Base-by-base conservation (phyloP, 2,329 filamentous ascomycete genomes). In the Colletotrichum graminicola region DNA sequence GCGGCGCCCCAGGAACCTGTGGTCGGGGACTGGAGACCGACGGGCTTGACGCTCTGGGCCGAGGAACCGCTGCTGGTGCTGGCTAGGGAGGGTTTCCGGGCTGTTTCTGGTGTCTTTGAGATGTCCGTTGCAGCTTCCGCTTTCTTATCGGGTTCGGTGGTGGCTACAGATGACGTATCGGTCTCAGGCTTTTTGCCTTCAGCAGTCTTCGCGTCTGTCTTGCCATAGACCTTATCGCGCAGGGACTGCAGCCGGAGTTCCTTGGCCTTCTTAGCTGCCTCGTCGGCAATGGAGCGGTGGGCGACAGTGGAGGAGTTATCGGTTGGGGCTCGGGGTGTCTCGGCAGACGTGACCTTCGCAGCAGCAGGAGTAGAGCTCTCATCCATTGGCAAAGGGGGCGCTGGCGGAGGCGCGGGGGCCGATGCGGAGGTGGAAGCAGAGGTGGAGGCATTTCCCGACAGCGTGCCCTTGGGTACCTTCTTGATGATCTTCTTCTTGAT, bases 211-310 rank as follows among this genome's bases (percentile, higher is more conserved):
- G 73, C 21, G 21, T 75, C 75, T 26, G 80, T 80, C 75, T 86
- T 86, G 62, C 86, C 86, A 73, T 89, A 79, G 6, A 88, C 87
- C 79, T 89, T 89, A 66, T 87, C 84, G 65, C 86, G 83, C 72
- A 90, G 78, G 75, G 79, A 82, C 73, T 88, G 84, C 73, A 90
- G 83, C 66, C 85, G 85, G 74, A 86, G 82, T 75, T 90, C 84
- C 81, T 91, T 91, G 61, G 90, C 90, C 79, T 88, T 91, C 75
- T 86, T 82, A 0, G 90, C 90, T 60, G 88, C 90, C 78, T 94
- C 91, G 76, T 93, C 87, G 52, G 89, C 89, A 62, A 90, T 84
- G 76, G 85, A 88, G 74, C 84, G 83, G 60, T 88, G 80, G 1
- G 88, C 85, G 16, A 87, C 76, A 12, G 77, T 77, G 72, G 80